Percentiles rank a stretch among this genome's conserved stretches.
phyloP scores from a whole-genome alignment of 2,329 filamentous ascomycete genomes.

The Cercospora sesami region DNA sequence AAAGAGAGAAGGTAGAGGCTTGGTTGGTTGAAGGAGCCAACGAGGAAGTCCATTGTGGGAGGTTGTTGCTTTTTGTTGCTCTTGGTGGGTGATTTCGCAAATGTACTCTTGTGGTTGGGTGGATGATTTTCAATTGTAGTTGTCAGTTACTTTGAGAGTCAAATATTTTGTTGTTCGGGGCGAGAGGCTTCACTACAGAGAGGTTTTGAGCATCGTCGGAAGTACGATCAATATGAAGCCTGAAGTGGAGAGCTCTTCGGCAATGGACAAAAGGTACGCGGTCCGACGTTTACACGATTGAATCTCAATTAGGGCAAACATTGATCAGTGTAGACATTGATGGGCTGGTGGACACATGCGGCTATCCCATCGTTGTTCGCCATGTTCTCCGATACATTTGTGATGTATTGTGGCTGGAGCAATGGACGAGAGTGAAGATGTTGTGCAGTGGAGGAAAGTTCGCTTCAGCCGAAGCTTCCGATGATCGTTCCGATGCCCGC shows the following conservation, averaged over 20 bases:
- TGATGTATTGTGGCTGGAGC: neutral
- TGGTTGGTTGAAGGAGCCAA: conserved; percentile 39
- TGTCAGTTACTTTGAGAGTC: neutral
- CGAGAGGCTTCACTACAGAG: neutral
- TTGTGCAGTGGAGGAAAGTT: neutral
- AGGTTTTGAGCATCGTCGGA: neutral
- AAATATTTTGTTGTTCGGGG: neutral
- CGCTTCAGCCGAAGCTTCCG: conserved; percentile 4
- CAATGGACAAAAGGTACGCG: conserved; percentile 15
- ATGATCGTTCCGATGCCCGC: conserved; percentile 6
- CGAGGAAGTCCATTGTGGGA: conserved; percentile 39
- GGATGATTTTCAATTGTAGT: too few species aligned
- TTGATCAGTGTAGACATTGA: neutral
- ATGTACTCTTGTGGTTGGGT: neutral
- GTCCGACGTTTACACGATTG: conserved; percentile 12
- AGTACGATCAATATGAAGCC: neutral
- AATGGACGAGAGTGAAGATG: neutral
- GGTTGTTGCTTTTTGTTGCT: neutral
- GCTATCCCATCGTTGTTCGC: neutral
- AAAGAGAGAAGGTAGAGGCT: conserved; percentile 38
- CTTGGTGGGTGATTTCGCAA: neutral
- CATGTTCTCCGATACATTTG: neutral
- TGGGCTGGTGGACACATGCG: neutral
- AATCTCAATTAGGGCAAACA: neutral
- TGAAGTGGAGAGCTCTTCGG: neutral